Evolutionary conservation across 441 rosid species (phyloP).

Genomic region (Syzygium malaccense): DNA sequence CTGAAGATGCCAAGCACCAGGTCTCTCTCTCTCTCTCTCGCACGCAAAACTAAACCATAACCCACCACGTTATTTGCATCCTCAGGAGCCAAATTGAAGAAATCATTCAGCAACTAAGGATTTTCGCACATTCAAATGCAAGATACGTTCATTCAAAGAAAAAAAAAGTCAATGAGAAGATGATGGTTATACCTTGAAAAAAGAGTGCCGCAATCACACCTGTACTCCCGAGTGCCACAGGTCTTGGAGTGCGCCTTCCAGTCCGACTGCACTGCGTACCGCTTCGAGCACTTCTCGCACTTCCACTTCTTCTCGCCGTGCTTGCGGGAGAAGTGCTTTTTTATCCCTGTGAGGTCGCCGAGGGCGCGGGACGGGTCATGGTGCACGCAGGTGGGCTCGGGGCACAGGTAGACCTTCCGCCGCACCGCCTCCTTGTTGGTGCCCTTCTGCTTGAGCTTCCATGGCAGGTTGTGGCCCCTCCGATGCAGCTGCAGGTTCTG

Average conservation of each 20-base stretch:
- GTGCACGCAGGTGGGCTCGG: slow-evolving; percentile 95
- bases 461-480: slow-evolving; percentile 93
- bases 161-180: not conserved
- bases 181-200: slow-evolving; percentile 55
- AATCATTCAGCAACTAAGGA: not conserved
- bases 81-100: not conserved
- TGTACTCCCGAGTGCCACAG: slow-evolving; percentile 85
- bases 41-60: not conserved
- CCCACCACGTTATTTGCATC: not conserved
- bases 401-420: slow-evolving; percentile 91
- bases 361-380: slow-evolving; percentile 94
- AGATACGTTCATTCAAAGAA: not conserved
- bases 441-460: slow-evolving; percentile 86
- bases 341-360: slow-evolving; percentile 92
- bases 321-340: slow-evolving; percentile 80
- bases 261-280: slow-evolving; percentile 93
- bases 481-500: slow-evolving; percentile 94
- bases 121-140: not conserved
- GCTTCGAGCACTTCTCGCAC: slow-evolving; percentile 85
- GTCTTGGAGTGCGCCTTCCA: slow-evolving; percentile 97
- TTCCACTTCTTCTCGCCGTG: slow-evolving; percentile 97
- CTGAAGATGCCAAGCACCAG: not conserved
- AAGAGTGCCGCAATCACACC: slow-evolving; percentile 89
- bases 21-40: not conserved
- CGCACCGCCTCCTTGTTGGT: slow-evolving; percentile 52